These are phyloP conservation scores for Aspergillus sparsus DNA, from an alignment of 495 filamentous ascomycete genomes.

Conservation along the genomic window DNA sequence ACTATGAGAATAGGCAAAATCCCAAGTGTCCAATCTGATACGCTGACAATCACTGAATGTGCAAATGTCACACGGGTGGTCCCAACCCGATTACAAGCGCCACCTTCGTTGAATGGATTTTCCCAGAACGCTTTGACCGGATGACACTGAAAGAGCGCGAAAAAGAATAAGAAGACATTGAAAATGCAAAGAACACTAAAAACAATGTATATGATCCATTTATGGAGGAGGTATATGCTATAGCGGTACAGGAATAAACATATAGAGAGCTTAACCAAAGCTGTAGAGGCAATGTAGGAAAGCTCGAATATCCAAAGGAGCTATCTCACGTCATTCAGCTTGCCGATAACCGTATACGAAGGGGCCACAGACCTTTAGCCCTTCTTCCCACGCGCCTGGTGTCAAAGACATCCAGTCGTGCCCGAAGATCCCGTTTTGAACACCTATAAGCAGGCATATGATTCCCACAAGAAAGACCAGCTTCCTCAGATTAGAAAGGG, in stretches of 20 bases:
- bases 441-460: background rate
- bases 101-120: background rate
- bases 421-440: conserved; percentile 2
- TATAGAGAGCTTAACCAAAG: conserved; percentile 4
- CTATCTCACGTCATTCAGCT: background rate
- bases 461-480: background rate
- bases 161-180: conserved; percentile 5
- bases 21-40: background rate
- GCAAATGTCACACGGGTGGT: background rate
- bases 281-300: background rate
- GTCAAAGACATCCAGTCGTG: background rate
- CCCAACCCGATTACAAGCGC: conserved; percentile 1
- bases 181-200: background rate
- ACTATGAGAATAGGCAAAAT: conserved; percentile 6
- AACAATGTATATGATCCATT: conserved; percentile 11
- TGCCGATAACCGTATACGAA: background rate
- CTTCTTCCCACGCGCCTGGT: background rate
- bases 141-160: conserved; percentile 4
- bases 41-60: conserved; percentile 7
- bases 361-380: background rate
- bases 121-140: conserved; percentile 7
- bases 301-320: conserved; percentile 3
- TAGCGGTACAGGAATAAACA: conserved; percentile 3
- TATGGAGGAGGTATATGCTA: background rate
- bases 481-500: background rate